Evolutionary conservation across 192 early-diverging fungal species (phyloP), one percentile per base, ranked within the genome.

Genomic region (Backusella westeae): DNA sequence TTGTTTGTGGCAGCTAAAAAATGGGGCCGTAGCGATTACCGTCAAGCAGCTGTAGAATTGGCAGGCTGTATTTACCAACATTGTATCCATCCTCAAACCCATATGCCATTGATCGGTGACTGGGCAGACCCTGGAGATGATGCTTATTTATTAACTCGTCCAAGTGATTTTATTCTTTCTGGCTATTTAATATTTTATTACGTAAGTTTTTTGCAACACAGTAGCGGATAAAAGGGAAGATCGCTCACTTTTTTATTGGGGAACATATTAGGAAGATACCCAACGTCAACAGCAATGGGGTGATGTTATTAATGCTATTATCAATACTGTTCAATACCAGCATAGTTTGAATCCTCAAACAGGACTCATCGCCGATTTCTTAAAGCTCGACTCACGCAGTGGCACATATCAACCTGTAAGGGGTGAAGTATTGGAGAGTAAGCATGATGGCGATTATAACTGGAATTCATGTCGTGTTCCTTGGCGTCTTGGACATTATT

Each of bases 391-490:
- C 29, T 36, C 77, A 8, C 74, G 78, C n/a, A 73, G 74, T 15
- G 71, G 71, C 19, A 46, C 34, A 5, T 88, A 78, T 77, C 72
- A 80, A 19, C 83, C 85, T 8, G 75, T 82, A 4, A n/a, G 39
- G 4, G 74, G 82, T 8, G 73, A 88, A 65, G 80, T 88, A 36
- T 72, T 88, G 14, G 87, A 86, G 72, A 85, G 86, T 70, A 81
- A 85, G 65, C 82, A 85, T 76, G 78, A 81, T 52, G 56, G 78
- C 59, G 82, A 86, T 59, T 88, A 80, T 53, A 88, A 88, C 67
- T 88, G 87, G 87, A 88, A 88, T 68, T 86, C 85, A 9, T 88
- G 87, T 36, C 85, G 87, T 73, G 87, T 88, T 9, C 87, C 87
- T 72, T 88, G 87, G 87, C 82, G 85, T 14, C 73, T 88, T 1